Evolutionary conservation across 352 stramenopile species (phyloP).

Genomic region (Pythium insidiosum): DNA sequence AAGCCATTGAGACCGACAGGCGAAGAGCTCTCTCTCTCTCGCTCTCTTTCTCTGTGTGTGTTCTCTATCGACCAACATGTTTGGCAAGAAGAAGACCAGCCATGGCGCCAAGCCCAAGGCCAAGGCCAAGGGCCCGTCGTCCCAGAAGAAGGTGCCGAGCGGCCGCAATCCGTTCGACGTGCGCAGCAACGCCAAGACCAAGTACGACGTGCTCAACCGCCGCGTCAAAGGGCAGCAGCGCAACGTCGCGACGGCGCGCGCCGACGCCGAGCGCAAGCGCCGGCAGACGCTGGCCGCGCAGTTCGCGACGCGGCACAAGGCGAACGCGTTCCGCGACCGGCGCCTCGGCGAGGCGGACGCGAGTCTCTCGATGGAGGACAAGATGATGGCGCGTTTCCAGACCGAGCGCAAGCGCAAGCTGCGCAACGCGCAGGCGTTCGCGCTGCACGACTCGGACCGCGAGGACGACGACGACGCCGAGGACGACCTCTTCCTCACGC

Average conservation of each 20-base stretch:
- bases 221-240: slow-evolving; percentile 84
- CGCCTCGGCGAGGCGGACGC: slow-evolving; percentile 80
- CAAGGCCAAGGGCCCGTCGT: slow-evolving; percentile 11
- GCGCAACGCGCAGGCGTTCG: slow-evolving; percentile 64
- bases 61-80: too few relatives aligned
- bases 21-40: too few relatives aligned
- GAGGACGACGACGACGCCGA: slow-evolving; percentile 63
- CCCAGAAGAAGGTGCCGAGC: too few relatives aligned
- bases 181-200: slow-evolving; percentile 77
- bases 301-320: slow-evolving; percentile 79
- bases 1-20: too few relatives aligned
- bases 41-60: too few relatives aligned
- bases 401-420: slow-evolving; percentile 83
- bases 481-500: slow-evolving; percentile 66
- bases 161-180: slow-evolving; percentile 88
- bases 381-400: slow-evolving; percentile 89
- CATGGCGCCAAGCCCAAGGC: slow-evolving; percentile 13
- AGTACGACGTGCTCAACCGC: slow-evolving; percentile 87
- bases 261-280: slow-evolving; percentile 76
- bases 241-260: slow-evolving; percentile 80
- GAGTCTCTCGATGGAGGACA: slow-evolving; percentile 86
- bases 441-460: slow-evolving; percentile 71
- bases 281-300: slow-evolving; percentile 82
- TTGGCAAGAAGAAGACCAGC: too few relatives aligned
- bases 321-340: slow-evolving; percentile 84